Percentiles rank a stretch among this genome's conserved stretches.
These are phyloP conservation scores for Dacryopinax spathularia DNA, from an alignment of 768 basidiomycete genomes.

Conservation along the genomic window DNA sequence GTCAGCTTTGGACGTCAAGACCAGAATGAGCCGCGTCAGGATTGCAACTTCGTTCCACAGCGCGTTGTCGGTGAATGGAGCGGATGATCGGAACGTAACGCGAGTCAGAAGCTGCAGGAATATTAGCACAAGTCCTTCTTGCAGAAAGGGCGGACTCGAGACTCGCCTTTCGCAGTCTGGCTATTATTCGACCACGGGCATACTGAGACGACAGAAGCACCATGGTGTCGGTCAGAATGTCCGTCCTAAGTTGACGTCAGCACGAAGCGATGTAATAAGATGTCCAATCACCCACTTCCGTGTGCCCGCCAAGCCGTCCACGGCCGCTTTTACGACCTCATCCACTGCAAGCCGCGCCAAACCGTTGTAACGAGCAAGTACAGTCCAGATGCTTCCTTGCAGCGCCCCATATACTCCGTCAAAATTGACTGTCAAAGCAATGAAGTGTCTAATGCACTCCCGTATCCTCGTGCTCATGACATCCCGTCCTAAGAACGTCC, in stretches of 20 bases:
- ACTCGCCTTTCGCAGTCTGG: slow-evolving; percentile 61
- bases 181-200: slow-evolving; percentile 62
- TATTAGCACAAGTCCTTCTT: not conserved
- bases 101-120: slow-evolving; percentile 50
- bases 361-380: slow-evolving; percentile 47
- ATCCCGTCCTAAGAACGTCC: slow-evolving; percentile 22
- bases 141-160: not conserved
- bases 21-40: slow-evolving; percentile 57
- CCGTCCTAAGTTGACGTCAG: slow-evolving; percentile 17
- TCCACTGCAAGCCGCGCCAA: slow-evolving; percentile 62
- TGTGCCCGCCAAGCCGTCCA: slow-evolving; percentile 70
- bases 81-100: slow-evolving; percentile 49
- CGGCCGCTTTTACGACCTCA: slow-evolving; percentile 65
- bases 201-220: slow-evolving; percentile 60
- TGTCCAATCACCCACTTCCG: slow-evolving; percentile 32
- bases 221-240: slow-evolving; percentile 59
- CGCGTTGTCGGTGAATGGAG: slow-evolving; percentile 49
- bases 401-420: slow-evolving; percentile 45
- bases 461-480: slow-evolving; percentile 55
- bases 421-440: slow-evolving; percentile 59
- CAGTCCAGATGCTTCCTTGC: slow-evolving; percentile 64
- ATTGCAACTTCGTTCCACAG: slow-evolving; percentile 75
- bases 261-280: not conserved
- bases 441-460: slow-evolving; percentile 65
- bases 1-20: slow-evolving; percentile 53